Base-by-base conservation (phyloP, 257 asterid genomes). In the Verbena officinalis region DNA sequence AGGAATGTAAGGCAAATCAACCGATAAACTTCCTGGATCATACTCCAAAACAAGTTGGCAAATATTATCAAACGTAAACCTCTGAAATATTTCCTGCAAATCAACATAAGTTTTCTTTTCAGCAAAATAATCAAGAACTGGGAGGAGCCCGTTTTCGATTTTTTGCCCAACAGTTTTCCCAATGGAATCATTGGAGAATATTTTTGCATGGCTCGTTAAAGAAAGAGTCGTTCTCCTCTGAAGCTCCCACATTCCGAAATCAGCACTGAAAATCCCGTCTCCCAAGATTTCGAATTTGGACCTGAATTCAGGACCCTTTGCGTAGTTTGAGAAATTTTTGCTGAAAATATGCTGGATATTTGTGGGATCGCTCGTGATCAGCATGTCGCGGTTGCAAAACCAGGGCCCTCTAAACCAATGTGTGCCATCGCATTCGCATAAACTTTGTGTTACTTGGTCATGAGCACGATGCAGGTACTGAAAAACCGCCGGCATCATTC, bases 81-180 rank as follows among this genome's bases (percentile, higher is more conserved):
- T 56, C 17, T 76, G 79, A n/a, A 80, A 62, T 3, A 80, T n/a
- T 10, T 76, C 79, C 27, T 76, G 82, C 64, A 80, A 59, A 73
- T 80, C 85, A 11, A 80, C 0, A 11, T 24, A 70, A 7, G 24
- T 19, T 15, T 75, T 67, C 6, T 3, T 19, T 16, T 66, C 44
- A 2, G 58, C 31, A 21, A 48, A 69, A 1, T 45, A 5, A 1
- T 72, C 73, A 2, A 80, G 79, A 42, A 73, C 59, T 3, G 75
- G 80, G 8, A 65, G 8, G 5, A 73, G 72, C 33, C 77, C 80
- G 9, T 43, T 62, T 12, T 67, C 70, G 24, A 80, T 51, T 11
- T 75, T 76, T 1, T 27, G 21, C 71, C 75, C 21, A 12, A 34
- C 27, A 8, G 59, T 38, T 7, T 11, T 58, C 65, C 30, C 73